Evolutionary conservation across 805 yeast genomes (phyloP).

Genomic region (Zygosaccharomyces siamensis): DNA sequence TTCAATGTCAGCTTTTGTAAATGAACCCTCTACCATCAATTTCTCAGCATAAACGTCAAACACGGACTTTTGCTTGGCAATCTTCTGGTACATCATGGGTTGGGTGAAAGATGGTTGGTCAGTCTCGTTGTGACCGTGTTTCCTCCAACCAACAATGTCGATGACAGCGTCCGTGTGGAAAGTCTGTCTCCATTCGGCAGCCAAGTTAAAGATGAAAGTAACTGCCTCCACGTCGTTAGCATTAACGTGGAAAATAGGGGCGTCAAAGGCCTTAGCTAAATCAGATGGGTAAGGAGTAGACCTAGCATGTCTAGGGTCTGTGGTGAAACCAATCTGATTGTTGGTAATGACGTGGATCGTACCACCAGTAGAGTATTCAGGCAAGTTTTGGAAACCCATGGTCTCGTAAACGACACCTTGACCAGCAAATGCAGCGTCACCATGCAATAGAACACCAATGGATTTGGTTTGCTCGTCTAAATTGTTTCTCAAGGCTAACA

Average conservation of each 20-base stretch:
- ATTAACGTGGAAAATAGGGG: slow-evolving; percentile 98
- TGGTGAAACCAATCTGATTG: slow-evolving; percentile 99
- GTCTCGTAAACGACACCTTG: slow-evolving; percentile 99
- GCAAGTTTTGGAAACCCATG: slow-evolving; percentile 87
- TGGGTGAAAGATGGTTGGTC: slow-evolving; percentile 99
- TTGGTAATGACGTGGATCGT: slow-evolving; percentile 93
- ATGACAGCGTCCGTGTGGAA: slow-evolving; percentile 95
- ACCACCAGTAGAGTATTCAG: slow-evolving; percentile 98
- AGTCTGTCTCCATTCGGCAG: slow-evolving; percentile 97
- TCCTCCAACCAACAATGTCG: slow-evolving; percentile 97
- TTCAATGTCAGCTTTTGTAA: slow-evolving; percentile 82
- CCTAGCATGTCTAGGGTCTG: slow-evolving; percentile 96
- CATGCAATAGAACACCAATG: slow-evolving; percentile 87
- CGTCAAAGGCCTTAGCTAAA: slow-evolving; percentile 92
- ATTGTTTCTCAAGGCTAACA: slow-evolving; percentile 86
- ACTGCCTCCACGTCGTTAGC: slow-evolving; percentile 97
- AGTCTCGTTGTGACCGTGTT: slow-evolving; percentile 98
- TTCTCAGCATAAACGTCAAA: slow-evolving; percentile 79
- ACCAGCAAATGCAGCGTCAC: slow-evolving; percentile 98
- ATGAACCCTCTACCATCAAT: slow-evolving; percentile 79
- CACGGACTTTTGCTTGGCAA: slow-evolving; percentile 84
- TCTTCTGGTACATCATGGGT: slow-evolving; percentile 92
- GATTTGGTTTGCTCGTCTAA: slow-evolving; percentile 81
- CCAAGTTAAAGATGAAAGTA: slow-evolving; percentile 86
- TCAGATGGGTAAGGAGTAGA: slow-evolving; percentile 98